Evolutionary conservation across 1,139 yeast genomes (phyloP).

Genomic region (Blastobotrys aristatus): DNA sequence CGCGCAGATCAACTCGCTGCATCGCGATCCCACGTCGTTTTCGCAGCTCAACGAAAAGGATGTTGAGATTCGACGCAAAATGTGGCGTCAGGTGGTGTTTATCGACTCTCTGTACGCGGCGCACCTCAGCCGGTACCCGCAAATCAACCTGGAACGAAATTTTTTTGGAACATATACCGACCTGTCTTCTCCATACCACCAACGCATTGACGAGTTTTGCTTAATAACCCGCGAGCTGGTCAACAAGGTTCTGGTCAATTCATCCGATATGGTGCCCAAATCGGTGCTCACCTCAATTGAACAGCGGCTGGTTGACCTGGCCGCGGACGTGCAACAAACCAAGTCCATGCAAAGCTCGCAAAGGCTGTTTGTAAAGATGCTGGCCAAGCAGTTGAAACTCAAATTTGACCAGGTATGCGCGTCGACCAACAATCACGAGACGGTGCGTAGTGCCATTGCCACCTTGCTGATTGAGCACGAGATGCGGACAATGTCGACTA

Average conservation of each 20-base stretch:
- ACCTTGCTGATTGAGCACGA: not conserved
- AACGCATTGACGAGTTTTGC: not conserved
- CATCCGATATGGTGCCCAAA: conserved; percentile 11
- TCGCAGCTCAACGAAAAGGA: conserved; percentile 7
- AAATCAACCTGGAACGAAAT: conserved; percentile 19
- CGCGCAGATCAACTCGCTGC: conserved; percentile 21
- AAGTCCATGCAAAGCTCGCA: not conserved
- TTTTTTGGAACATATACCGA: conserved; percentile 12
- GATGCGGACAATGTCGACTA: not conserved
- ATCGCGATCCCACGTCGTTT: conserved; percentile 21
- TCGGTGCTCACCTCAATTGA: not conserved
- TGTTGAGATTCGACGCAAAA: conserved; percentile 18
- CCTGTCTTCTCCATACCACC: not conserved
- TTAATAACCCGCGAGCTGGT: not conserved
- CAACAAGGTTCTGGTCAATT: conserved; percentile 8
- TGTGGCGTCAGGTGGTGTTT: conserved; percentile 23
- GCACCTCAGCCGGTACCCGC: conserved; percentile 18
- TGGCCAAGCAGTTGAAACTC: not conserved
- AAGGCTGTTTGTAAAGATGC: not conserved
- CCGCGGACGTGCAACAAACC: not conserved
- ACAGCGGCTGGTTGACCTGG: not conserved
- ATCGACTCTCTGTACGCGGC: conserved; percentile 19
- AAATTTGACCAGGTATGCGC: conserved; percentile 5
- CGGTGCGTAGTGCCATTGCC: not conserved
- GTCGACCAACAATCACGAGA: not conserved